phyloP scores from a whole-genome alignment of 208 protist species.

The Acanthamoeba culbertsoni region DNA sequence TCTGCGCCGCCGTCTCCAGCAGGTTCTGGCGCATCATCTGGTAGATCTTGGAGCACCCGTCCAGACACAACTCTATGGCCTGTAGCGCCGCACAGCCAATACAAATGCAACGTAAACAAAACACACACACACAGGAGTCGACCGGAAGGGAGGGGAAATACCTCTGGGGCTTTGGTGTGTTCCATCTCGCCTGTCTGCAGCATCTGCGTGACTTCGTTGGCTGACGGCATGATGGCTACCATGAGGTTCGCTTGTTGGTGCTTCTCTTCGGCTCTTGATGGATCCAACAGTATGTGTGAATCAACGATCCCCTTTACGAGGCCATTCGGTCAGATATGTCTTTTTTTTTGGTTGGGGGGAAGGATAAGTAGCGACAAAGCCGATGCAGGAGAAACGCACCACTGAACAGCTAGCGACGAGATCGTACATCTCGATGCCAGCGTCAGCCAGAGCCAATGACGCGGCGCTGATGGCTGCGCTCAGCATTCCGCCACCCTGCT shows the following conservation, averaged over 20 bases:
- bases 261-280: constrained; percentile 32
- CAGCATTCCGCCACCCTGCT: constrained; percentile 85
- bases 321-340: neutral
- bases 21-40: constrained; percentile 65
- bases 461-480: constrained; percentile 85
- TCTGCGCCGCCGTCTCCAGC: constrained; percentile 46
- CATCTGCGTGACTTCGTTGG: constrained; percentile 74
- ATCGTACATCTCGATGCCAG: constrained; percentile 84
- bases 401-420: constrained; percentile 75
- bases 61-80: constrained; percentile 75
- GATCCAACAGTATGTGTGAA: constrained; percentile 54
- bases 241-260: constrained; percentile 22
- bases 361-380: neutral
- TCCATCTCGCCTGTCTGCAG: constrained; percentile 70
- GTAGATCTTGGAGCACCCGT: constrained; percentile 78
- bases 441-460: constrained; percentile 88
- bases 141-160: neutral
- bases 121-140: neutral
- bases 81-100: neutral
- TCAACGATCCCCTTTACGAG: neutral
- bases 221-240: constrained; percentile 63
- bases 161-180: constrained; percentile 63
- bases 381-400: neutral
- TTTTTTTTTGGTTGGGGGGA: neutral
- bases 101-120: neutral